These are phyloP conservation scores for Daldinia loculata DNA, from an alignment of 495 filamentous ascomycete species.

Conservation along the genomic window DNA sequence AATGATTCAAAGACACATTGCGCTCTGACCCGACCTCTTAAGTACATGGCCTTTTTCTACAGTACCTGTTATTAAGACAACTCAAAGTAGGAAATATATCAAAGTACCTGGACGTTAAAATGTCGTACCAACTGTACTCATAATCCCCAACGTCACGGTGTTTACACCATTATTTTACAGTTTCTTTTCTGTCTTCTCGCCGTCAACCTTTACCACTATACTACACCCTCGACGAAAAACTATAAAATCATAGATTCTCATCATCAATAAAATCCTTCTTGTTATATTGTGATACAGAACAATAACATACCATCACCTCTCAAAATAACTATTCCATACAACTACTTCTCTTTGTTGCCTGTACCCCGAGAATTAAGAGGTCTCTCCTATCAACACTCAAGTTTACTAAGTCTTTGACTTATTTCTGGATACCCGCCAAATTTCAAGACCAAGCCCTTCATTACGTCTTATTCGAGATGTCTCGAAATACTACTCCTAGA, in stretches of 20 bases:
- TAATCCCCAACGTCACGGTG: background rate
- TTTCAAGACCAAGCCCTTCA: background rate
- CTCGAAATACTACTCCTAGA: background rate
- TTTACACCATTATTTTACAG: background rate
- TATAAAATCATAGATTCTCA: background rate
- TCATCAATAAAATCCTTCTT: background rate
- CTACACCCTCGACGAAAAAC: background rate
- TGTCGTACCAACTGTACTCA: background rate
- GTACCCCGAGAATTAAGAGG: no score
- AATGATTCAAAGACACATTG: background rate
- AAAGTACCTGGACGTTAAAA: background rate
- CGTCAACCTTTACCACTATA: background rate
- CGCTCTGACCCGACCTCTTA: background rate
- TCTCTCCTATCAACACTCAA: background rate
- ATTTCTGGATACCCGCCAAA: background rate
- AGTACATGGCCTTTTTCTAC: no score
- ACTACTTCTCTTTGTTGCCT: no score
- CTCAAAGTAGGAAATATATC: background rate
- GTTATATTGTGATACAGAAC: background rate
- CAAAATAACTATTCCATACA: background rate
- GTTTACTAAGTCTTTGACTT: background rate
- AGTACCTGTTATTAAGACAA: no score
- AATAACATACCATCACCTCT: background rate
- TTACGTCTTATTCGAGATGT: background rate
- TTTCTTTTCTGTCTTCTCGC: background rate